These are phyloP conservation scores for Vigna nakashimae DNA, from an alignment of 306 rosid genomes.

Conservation along the genomic window DNA sequence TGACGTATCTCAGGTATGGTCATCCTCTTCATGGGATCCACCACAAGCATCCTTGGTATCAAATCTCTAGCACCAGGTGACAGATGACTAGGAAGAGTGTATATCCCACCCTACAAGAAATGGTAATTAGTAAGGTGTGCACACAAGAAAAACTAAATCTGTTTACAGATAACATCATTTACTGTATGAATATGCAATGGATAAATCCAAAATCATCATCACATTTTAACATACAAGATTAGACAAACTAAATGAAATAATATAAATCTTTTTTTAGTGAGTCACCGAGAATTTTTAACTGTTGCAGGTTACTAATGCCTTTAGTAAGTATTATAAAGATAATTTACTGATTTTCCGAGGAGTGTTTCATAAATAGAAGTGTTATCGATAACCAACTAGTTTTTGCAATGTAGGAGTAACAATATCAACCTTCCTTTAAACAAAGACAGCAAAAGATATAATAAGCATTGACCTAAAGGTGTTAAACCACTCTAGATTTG, in stretches of 20 bases:
- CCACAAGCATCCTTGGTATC: conserved; percentile 90
- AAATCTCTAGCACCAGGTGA: conserved; percentile 89
- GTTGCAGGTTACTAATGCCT: not conserved
- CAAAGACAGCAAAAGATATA: not conserved
- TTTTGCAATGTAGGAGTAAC: not conserved
- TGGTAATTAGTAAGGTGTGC: not conserved
- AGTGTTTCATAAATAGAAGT: not conserved
- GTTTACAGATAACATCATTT: conserved; percentile 6
- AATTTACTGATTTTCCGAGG: not conserved
- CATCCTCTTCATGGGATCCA: conserved; percentile 93
- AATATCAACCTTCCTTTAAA: conserved; percentile 14
- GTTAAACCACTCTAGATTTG: conserved; percentile 31
- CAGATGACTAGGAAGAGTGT: conserved; percentile 90
- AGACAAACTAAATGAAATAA: not conserved
- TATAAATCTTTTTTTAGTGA: conserved; percentile 6
- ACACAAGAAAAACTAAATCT: conserved; percentile 38
- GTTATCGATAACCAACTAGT: not conserved
- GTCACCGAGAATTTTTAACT: not conserved
- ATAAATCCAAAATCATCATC: conserved; percentile 24
- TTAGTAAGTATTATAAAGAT: conserved; percentile 10
- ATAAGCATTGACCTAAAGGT: conserved; percentile 7
- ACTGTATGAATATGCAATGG: not conserved
- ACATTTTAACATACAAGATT: conserved; percentile 3
- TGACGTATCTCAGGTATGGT: conserved; percentile 93
- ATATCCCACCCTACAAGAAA: conserved; percentile 82